Evolutionary conservation across 2,329 filamentous ascomycete genomes (phyloP).

Genomic region (Canariomyces notabilis): DNA sequence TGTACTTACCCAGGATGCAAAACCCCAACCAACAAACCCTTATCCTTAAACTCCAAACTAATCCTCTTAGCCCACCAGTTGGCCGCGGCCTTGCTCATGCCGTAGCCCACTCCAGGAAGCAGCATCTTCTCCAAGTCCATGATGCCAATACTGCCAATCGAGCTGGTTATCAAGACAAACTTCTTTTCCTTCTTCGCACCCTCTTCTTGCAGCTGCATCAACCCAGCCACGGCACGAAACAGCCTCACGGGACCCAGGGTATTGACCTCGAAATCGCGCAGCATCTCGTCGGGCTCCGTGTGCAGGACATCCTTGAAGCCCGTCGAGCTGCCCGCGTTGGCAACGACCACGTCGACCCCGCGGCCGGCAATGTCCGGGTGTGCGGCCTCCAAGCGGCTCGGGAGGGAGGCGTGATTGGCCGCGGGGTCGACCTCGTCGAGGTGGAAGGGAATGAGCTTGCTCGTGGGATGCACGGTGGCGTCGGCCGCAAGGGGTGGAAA

Average conservation of each 20-base stretch:
- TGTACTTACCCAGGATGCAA: conserved; percentile 28
- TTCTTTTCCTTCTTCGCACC: conserved; percentile 7
- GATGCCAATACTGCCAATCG: conserved; percentile 25
- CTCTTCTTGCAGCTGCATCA: conserved; percentile 14
- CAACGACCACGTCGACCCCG: conserved; percentile 28
- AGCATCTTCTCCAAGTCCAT: conserved; percentile 21
- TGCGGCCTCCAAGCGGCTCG: conserved; percentile 8
- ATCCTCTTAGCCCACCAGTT: conserved; percentile 28
- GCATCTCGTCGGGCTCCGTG: conserved; percentile 18
- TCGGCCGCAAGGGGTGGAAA: conserved; percentile 63
- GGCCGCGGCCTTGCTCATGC: conserved; percentile 29
- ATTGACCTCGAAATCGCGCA: conserved; percentile 25
- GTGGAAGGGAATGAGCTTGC: conserved; percentile 19
- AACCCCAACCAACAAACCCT: conserved; percentile 24
- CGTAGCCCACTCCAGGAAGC: conserved; percentile 25
- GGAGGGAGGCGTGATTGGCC: conserved; percentile 14
- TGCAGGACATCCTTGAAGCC: conserved; percentile 19
- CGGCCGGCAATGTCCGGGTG: conserved; percentile 11
- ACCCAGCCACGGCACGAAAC: conserved; percentile 22
- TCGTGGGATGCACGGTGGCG: conserved; percentile 47
- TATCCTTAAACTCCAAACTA: conserved; percentile 18
- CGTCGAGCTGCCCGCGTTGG: conserved; percentile 26
- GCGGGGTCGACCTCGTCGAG: conserved; percentile 19
- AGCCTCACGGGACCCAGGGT: conserved; percentile 23
- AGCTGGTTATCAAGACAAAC: conserved; percentile 26